Evolutionary conservation across 805 yeast genomes (phyloP).

Genomic region (Blastobotrys terrestris): DNA sequence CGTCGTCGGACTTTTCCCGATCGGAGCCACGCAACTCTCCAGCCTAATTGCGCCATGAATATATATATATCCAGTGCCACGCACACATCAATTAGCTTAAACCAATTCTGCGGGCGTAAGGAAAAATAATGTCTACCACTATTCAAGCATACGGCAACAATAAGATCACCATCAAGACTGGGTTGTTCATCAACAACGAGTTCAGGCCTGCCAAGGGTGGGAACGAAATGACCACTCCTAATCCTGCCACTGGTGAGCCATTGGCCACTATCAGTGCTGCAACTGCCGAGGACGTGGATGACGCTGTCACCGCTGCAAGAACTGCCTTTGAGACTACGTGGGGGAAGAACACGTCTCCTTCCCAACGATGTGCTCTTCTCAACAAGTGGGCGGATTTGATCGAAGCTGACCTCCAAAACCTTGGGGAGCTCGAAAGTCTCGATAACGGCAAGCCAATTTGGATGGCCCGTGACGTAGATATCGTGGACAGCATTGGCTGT

Average conservation of each 20-base stretch:
- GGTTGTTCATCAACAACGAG: conserved; percentile 82
- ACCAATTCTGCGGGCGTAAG: neutral
- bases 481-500: conserved; percentile 48
- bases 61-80: neutral
- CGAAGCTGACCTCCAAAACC: conserved; percentile 60
- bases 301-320: conserved; percentile 76
- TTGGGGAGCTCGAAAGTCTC: conserved; percentile 76
- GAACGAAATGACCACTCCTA: conserved; percentile 46
- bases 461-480: conserved; percentile 42
- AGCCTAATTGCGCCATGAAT: neutral
- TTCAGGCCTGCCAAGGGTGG: conserved; percentile 52
- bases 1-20: neutral
- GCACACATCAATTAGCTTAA: neutral
- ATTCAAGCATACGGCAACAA: conserved; percentile 52
- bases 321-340: conserved; percentile 66
- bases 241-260: conserved; percentile 40
- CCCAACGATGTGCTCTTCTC: conserved; percentile 55
- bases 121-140: conserved; percentile 27
- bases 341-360: conserved; percentile 66
- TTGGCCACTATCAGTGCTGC: conserved; percentile 64
- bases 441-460: conserved; percentile 78
- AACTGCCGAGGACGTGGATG: conserved; percentile 63
- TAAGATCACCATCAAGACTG: conserved; percentile 70
- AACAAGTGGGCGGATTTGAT: conserved; percentile 69
- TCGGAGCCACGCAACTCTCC: neutral